A percentile compares a stretch with the other conserved stretches of the same genome.
These are phyloP conservation scores for Cladorrhinum sp. DNA, from an alignment of 2,329 filamentous ascomycete genomes.

Conservation along the genomic window DNA sequence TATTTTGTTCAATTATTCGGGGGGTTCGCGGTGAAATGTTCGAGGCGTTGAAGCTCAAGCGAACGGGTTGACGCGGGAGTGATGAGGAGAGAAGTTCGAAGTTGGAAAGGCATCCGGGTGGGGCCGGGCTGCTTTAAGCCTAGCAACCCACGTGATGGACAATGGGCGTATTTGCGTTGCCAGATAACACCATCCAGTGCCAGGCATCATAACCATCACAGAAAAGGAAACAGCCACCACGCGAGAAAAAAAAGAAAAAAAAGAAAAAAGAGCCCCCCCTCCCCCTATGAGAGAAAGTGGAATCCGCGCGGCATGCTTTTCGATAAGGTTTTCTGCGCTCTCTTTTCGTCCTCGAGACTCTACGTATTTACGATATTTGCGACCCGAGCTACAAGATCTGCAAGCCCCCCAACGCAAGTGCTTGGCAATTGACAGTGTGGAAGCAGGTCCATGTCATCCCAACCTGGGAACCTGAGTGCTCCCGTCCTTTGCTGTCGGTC, in stretches of 20 bases:
- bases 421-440: neutral
- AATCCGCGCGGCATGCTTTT: neutral
- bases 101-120: conserved; percentile 17
- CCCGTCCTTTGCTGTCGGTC: no score
- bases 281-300: neutral
- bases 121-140: conserved; percentile 17
- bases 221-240: neutral
- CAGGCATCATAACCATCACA: neutral
- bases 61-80: conserved; percentile 27
- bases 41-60: conserved; percentile 25
- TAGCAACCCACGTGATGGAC: conserved; percentile 28
- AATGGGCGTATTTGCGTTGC: conserved; percentile 16
- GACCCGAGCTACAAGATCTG: neutral
- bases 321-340: neutral
- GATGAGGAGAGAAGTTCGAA: conserved; percentile 30
- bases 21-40: conserved; percentile 18
- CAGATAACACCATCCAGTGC: conserved; percentile 5
- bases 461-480: neutral
- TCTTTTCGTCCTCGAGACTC: neutral
- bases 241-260: no score
- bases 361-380: neutral
- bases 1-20: conserved; percentile 16
- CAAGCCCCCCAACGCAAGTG: neutral
- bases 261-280: no score
- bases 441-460: conserved; percentile 9